Percentiles rank a stretch among this genome's conserved stretches.
These are phyloP conservation scores for Geotrichum restrictum DNA, from an alignment of 1,139 yeast species.

Conservation along the genomic window DNA sequence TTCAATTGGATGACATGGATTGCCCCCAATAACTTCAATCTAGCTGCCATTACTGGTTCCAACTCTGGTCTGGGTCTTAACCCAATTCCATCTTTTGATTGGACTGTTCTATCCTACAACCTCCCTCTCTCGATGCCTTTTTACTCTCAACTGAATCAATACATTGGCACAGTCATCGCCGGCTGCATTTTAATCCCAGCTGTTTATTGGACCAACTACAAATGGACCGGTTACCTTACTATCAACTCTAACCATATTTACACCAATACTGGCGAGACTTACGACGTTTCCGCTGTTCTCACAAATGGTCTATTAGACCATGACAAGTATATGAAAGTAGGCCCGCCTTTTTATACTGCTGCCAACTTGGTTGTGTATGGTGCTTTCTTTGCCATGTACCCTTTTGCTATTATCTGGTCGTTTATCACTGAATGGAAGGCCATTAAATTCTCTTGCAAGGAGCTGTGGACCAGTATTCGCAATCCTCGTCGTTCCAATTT, in stretches of 20 bases:
- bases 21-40: slow-evolving; percentile 49
- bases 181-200: slow-evolving; percentile 44
- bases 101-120: slow-evolving; percentile 44
- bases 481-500: slow-evolving; percentile 37
- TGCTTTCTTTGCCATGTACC: slow-evolving; percentile 35
- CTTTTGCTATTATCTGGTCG: slow-evolving; percentile 28
- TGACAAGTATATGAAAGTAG: slow-evolving; percentile 35
- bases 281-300: slow-evolving; percentile 45
- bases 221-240: slow-evolving; percentile 53
- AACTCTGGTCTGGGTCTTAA: slow-evolving; percentile 52
- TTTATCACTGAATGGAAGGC: slow-evolving; percentile 28
- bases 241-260: slow-evolving; percentile 49
- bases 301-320: slow-evolving; percentile 39
- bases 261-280: slow-evolving; percentile 48
- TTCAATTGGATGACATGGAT: slow-evolving; percentile 67
- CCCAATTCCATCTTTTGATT: slow-evolving; percentile 49
- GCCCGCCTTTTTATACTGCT: slow-evolving; percentile 49
- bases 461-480: slow-evolving; percentile 31
- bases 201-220: slow-evolving; percentile 51
- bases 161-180: slow-evolving; percentile 44
- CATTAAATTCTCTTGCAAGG: slow-evolving; percentile 22
- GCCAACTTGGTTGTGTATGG: slow-evolving; percentile 43
- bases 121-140: slow-evolving; percentile 45
- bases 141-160: slow-evolving; percentile 44
- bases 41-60: slow-evolving; percentile 54